Base-by-base conservation (phyloP, 441 rosid genomes). In the Caryocar brasiliense region DNA sequence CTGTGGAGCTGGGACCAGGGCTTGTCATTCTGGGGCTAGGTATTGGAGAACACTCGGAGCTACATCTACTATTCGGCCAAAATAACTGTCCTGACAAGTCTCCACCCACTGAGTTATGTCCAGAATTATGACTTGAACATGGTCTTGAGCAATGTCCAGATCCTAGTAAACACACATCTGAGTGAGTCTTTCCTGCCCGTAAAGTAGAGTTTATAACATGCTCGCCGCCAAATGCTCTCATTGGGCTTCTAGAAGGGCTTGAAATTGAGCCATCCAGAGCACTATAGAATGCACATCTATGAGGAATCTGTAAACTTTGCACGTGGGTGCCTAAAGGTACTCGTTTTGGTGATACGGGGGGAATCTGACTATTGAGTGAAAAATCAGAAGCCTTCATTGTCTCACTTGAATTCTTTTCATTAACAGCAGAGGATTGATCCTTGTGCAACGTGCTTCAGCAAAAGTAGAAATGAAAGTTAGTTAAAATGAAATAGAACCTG, bases 221-320 rank as follows among this genome's bases (percentile, higher is more conserved):
- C 48, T 85, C 95, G 4, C 69, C 46, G 37, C 84, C 72, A 64
- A 71, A 80, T 3, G 77, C 79, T 61, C 93, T 79, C 67, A 82
- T 65, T 39, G 99, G 97, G 67, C 99, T 93, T 75, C 96, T 80
- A 9, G 95, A 86, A 65, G 99, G 99, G 78, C 99, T 93, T 49
- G 99, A 93, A 81, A 86, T 54, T 54, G 87, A 82, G 74, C 97
- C 88, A 56, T 93, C 96, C 19, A 93, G 88, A 59, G 97, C 95
- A 74, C 86, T 78, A 58, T 42, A 77, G 47, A 84, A 73, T 26
- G 73, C 78, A 51, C 80, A 78, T 6, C 68, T 75, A 44, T 58
- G 62, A 29, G 92, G 92, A 72, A 76, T 70, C 62, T 83, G 95
- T 62, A 93, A 32, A 66, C 72, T 82, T 48, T 75, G 87, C 36